Evolutionary conservation across 331 rosid genomes (phyloP), one percentile per base, ranked within the genome.

Genomic region (Cydonia oblonga): DNA sequence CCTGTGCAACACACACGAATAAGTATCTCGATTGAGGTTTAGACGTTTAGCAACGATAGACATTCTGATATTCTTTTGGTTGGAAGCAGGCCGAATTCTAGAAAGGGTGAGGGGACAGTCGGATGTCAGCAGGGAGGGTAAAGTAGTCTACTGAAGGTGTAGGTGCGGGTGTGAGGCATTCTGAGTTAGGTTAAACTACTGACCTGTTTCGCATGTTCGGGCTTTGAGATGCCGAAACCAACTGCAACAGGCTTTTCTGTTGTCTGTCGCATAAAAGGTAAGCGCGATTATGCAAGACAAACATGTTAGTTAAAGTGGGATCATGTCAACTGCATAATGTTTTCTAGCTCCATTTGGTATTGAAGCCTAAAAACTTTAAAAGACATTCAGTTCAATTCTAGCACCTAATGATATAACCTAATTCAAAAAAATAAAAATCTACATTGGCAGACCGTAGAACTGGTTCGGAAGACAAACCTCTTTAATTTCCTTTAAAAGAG

Each of bases 211-310:
- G 81, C 97, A 26, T 91, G 97, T 89, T 93, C 93, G 3, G 96
- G 96, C 60, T 79, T 89, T 1, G 98, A 91, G 77, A 93, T 86
- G 76, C 98, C 98, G 63, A 93, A 93, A 51, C 98, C 98, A 69
- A 93, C 98, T 18, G 98, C 97, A 11, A 93, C 92, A 1, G 98
- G 93, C 82, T 86, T 91, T 26, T 73, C 57, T 33, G 98, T 89
- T 77, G 75, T 84, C 98, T 93, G 83, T 26, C 60, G 59, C 58
- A 71, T 52, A 26, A 46, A 77, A 18, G 23, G 61, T 25, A 19
- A 58, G 24, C 38, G 53, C 26, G 68, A 58, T 67, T 51, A 23
- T 28, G 38, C 14, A 6, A 42, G 35, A 72, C 26, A 25, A 60
- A 25, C 49, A 64, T 19, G 9, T 58, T 56, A 20, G 60, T 13